Conservation (phyloP, 345 rosid species). For the Ricinus communis region DNA sequence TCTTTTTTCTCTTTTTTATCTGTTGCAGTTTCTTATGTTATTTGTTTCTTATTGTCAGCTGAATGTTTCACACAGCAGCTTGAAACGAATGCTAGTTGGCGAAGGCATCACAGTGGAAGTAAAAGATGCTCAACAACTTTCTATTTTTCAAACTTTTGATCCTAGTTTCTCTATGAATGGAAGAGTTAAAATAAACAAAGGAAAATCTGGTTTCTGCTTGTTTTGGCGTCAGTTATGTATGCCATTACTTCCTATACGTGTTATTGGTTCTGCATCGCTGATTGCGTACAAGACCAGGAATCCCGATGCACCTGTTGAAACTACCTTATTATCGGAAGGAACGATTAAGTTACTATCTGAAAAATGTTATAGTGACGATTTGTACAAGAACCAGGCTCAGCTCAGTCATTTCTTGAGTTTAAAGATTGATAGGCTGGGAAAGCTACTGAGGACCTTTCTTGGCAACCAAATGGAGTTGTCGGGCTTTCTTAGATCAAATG, state of each 20-base stretch:
- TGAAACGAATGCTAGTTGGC: conserved; percentile 60
- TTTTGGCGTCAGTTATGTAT: conserved; percentile 33
- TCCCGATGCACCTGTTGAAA: conserved; percentile 40
- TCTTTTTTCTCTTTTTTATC: too few relatives aligned
- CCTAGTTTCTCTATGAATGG: conserved; percentile 28
- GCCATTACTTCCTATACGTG: conserved; percentile 50
- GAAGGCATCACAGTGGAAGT: conserved; percentile 67
- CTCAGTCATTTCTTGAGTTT: conserved; percentile 41
- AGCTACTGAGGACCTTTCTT: conserved; percentile 37
- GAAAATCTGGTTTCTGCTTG: conserved; percentile 29
- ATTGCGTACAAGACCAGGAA: conserved; percentile 48
- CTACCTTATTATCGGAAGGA: conserved; percentile 37
- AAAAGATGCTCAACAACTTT: conserved; percentile 53
- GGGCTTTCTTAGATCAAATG: conserved; percentile 44
- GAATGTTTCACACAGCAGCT: conserved; percentile 45
- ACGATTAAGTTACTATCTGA: conserved; percentile 57
- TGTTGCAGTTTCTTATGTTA: too few relatives aligned
- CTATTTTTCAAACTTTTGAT: conserved; percentile 46
- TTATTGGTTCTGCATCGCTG: conserved; percentile 61
- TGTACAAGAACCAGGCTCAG: conserved; percentile 28
- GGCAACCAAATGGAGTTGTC: conserved; percentile 27
- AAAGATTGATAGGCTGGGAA: conserved; percentile 47
- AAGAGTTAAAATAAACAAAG: conserved; percentile 17
- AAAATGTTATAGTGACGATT: conserved; percentile 49
- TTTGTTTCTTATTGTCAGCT: conserved; percentile 38